Evolutionary conservation across 495 filamentous ascomycete species (phyloP), one percentile per base, ranked within the genome.

Genomic region (Trichoderma parareesei): DNA sequence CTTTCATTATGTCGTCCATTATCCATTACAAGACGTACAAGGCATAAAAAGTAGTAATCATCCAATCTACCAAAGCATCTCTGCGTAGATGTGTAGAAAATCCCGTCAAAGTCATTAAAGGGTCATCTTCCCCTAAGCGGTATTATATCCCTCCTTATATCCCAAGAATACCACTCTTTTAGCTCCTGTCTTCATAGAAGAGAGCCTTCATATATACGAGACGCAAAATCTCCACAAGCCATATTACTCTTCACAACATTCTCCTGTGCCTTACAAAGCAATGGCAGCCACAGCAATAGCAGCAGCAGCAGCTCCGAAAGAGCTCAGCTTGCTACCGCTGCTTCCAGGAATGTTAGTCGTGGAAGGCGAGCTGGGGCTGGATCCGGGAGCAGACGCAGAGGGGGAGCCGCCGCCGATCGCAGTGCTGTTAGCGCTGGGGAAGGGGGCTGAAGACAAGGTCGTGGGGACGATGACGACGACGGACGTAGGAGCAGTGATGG

Each of bases 281-380:
- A 46, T 37, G n/a, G 43, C 61, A 63, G 41, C 61, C 61, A 48
- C 5, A 9, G 40, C 33, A 27, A 63, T 16, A n/a, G 61, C 61
- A 14, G 43, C 61, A 13, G 61, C 61, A 16, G 61, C 61, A 2
- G 61, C 61, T 44, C 61, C 61, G 33, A 63, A 63, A 44, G 61
- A 63, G 61, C 40, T 48, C 38, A 63, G 40, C 61, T 46, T 43
- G 42, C 11, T 38, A 63, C 61, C 61, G n/a, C 53, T 57, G 53
- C 11, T 57, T 37, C 33, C 33, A 37, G 53, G 53, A 13, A 35
- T 6, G 27, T 11, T 57, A 37, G 53, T 11, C 27, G 27, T 14
- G 33, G 49, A 33, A 57, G 53, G 20, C 35, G 53, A 35, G 53
- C 53, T 37, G 10, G 8, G 10, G 53, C 53, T 33, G 11, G 53